phyloP scores from a whole-genome alignment of 139 green algal species.

The Gonium pectorale region DNA sequence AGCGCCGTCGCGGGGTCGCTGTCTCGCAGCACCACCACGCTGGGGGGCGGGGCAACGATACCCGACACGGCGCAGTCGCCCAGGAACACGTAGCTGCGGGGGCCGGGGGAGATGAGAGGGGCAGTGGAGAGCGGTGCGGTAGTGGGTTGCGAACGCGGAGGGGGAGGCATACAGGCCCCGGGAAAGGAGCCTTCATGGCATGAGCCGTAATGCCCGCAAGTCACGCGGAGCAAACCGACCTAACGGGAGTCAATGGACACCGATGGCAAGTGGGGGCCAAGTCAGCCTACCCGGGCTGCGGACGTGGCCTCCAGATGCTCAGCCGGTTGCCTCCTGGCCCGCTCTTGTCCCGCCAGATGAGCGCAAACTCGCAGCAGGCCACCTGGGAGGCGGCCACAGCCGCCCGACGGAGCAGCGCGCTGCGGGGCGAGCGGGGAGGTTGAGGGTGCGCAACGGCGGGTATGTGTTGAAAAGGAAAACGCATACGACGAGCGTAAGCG shows the following conservation, averaged over 20 bases:
- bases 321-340: neutral
- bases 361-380: constrained; percentile 70
- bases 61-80: constrained; percentile 74
- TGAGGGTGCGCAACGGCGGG: too few species aligned
- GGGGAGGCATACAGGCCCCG: too few species aligned
- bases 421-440: too few species aligned
- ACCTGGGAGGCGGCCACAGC: constrained; percentile 7
- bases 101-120: neutral
- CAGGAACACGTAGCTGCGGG: constrained; percentile 70
- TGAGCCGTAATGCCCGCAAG: too few species aligned
- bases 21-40: constrained; percentile 69
- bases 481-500: too few species aligned
- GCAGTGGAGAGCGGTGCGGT: too few species aligned
- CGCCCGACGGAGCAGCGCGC: neutral
- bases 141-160: too few species aligned
- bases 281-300: constrained; percentile 73
- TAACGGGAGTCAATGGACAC: too few species aligned
- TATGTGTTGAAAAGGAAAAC: too few species aligned
- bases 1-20: constrained; percentile 48
- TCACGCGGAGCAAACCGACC: too few species aligned
- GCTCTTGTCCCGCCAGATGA: constrained; percentile 82
- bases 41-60: constrained; percentile 70
- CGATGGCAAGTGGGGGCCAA: too few species aligned
- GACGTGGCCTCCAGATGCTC: constrained; percentile 68
- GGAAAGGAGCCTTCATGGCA: too few species aligned